Percentiles rank a stretch among this genome's conserved stretches.
phyloP scores from a whole-genome alignment of 139 green algal genomes.

The Chlamydomonas eustigma region DNA sequence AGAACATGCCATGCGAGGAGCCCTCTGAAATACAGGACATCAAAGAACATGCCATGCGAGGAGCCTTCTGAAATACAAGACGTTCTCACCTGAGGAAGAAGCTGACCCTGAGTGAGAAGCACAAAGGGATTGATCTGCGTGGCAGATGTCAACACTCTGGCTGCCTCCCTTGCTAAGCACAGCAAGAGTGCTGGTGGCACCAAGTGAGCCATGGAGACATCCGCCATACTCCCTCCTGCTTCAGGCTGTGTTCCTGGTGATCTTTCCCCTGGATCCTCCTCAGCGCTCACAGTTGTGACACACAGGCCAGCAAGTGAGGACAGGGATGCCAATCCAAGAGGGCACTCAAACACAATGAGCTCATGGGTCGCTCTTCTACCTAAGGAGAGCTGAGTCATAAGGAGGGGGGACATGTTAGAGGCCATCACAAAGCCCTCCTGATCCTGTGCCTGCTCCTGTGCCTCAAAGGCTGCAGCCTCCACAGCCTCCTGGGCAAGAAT shows the following conservation, averaged over 20 bases:
- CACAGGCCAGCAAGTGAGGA: background rate
- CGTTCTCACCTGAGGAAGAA: too few species aligned
- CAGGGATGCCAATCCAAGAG: background rate
- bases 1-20: too few species aligned
- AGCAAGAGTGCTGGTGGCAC: conserved; percentile 1
- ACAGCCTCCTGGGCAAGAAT: background rate
- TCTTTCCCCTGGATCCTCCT: background rate
- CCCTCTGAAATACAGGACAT: too few species aligned
- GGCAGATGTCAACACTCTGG: background rate
- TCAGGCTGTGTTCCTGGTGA: background rate
- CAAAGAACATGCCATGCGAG: too few species aligned
- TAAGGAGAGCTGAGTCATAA: background rate
- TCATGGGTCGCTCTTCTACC: background rate
- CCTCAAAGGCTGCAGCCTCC: background rate
- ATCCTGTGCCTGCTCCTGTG: background rate
- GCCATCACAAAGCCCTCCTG: background rate
- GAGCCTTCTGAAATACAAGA: too few species aligned
- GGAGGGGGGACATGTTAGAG: background rate
- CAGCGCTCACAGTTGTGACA: background rate
- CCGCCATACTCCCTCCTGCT: too few species aligned
- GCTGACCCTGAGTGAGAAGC: background rate
- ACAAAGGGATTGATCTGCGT: background rate
- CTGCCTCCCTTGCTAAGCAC: background rate
- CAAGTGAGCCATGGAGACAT: background rate
- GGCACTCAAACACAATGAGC: conserved; percentile 10